Base-by-base conservation (phyloP, 2,329 filamentous ascomycete species). In the Amauroascus verrucosus region DNA sequence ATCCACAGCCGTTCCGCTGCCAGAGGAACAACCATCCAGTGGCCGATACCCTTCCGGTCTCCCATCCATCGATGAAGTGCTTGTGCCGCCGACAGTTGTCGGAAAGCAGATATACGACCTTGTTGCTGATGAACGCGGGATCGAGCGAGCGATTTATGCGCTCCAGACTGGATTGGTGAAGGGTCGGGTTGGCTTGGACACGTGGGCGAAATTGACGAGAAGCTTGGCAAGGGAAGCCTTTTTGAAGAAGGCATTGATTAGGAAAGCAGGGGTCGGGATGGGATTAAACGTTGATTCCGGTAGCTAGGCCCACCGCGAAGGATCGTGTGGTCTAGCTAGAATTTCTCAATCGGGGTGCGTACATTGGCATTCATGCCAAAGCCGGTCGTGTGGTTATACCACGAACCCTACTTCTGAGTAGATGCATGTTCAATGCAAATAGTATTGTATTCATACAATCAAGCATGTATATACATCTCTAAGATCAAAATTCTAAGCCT, bases 71-170 rank as follows among this genome's bases (percentile, higher is more conserved):
- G 93, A 98, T 66, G 89, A 95, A 56, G 78, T 97, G 32, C 76
- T 98, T 2, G 88, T 96, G n/a, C 88, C 90, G 2, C 89, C 91
- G 0, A 96, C 88, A 0, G 85, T 96, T 1, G 93, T 96, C 3
- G 88, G 86, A 0, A 90, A 91, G 59, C 93, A 98, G 73, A 73
- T 98, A 20, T 98, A 97, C 69, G 83, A 84, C 46, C 75, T 94
- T 1, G 87, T 90, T 26, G 88, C 89, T 1, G 93, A 98, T 65
- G 91, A 96, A 71, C 79, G 85, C 59, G 89, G 86, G 2, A 79
- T 95, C 46, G 85, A 85, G 30, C 91, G 96, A 66, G 86, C 88
- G 2, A 82, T 97, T 58, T 95, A 93, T 64, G 83, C 71, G 14
- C 63, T 73, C 54, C 74, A 73, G 56, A 66, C 67, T 43, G 74